These are phyloP conservation scores for Sporothrix phasma DNA, from an alignment of 2,329 filamentous ascomycete species.

Conservation along the genomic window DNA sequence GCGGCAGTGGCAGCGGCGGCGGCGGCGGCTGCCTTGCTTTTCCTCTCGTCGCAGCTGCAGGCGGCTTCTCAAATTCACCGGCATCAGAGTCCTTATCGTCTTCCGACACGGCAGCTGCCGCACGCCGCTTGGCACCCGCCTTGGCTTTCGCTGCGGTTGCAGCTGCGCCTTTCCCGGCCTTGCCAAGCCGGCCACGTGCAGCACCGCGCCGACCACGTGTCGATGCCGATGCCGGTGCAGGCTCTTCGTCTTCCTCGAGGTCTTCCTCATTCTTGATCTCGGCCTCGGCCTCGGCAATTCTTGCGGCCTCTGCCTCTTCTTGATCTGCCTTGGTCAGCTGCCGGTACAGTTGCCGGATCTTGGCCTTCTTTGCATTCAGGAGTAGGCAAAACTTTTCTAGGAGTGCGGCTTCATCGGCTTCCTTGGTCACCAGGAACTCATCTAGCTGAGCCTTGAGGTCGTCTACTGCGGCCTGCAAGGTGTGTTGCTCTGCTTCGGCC, in stretches of 20 bases:
- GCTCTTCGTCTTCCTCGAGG: neutral
- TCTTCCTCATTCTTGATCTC: conserved; percentile 22
- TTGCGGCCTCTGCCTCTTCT: neutral
- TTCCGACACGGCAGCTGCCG: conserved; percentile 31
- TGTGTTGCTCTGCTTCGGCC: conserved; percentile 32
- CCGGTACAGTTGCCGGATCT: conserved; percentile 63
- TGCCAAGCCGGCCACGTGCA: neutral
- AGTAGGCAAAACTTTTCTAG: conserved; percentile 60
- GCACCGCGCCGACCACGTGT: neutral
- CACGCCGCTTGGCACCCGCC: conserved; percentile 22
- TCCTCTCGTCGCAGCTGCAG: neutral
- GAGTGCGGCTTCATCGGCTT: conserved; percentile 54
- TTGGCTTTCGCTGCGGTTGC: conserved; percentile 22
- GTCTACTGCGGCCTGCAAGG: conserved; percentile 45
- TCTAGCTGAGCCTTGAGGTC: conserved; percentile 54
- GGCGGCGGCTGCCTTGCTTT: neutral
- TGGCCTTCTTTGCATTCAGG: conserved; percentile 70
- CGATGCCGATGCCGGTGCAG: neutral
- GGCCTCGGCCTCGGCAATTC: conserved; percentile 13
- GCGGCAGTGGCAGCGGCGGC: neutral
- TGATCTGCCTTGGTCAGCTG: conserved; percentile 33
- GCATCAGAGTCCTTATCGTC: conserved; percentile 34
- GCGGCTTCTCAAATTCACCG: conserved; percentile 34
- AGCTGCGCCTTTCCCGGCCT: neutral
- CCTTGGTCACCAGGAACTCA: conserved; percentile 56